Percentiles rank a stretch among this genome's conserved stretches.
These are phyloP conservation scores for Puccinia brachypodii DNA, from an alignment of 1,284 basidiomycete genomes.

Conservation along the genomic window DNA sequence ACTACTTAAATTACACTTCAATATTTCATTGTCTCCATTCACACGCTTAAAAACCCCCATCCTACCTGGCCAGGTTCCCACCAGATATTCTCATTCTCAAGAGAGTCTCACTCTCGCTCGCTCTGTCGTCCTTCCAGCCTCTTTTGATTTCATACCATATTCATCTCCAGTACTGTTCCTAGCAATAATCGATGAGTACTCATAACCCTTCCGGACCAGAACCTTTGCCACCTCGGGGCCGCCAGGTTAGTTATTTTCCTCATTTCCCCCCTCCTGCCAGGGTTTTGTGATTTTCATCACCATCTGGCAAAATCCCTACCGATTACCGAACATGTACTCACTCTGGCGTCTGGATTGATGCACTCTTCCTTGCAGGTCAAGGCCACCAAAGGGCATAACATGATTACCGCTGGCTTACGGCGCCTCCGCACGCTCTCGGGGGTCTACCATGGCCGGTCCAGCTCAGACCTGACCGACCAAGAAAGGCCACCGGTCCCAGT, in stretches of 20 bases:
- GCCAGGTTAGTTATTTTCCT: neutral
- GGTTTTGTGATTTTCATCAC: neutral
- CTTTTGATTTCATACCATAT: neutral
- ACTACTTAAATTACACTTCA: neutral
- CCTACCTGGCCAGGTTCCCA: neutral
- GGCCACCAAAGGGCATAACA: neutral
- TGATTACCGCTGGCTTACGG: slow-evolving; percentile 5
- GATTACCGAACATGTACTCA: too few species aligned
- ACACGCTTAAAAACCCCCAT: neutral
- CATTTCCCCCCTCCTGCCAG: neutral
- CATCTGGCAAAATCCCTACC: neutral
- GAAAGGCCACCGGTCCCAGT: neutral
- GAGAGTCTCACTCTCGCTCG: neutral
- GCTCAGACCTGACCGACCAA: neutral
- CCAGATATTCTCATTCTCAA: neutral
- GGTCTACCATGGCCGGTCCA: neutral
- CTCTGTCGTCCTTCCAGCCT: neutral
- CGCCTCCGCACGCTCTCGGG: slow-evolving; percentile 27
- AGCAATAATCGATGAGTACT: neutral
- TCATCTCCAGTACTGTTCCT: neutral
- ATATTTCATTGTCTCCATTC: neutral
- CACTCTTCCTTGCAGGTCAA: neutral
- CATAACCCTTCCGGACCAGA: neutral
- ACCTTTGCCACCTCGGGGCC: neutral
- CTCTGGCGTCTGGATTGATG: too few species aligned